Base-by-base conservation (phyloP, 805 yeast genomes). In the Myxozyma monticola region DNA sequence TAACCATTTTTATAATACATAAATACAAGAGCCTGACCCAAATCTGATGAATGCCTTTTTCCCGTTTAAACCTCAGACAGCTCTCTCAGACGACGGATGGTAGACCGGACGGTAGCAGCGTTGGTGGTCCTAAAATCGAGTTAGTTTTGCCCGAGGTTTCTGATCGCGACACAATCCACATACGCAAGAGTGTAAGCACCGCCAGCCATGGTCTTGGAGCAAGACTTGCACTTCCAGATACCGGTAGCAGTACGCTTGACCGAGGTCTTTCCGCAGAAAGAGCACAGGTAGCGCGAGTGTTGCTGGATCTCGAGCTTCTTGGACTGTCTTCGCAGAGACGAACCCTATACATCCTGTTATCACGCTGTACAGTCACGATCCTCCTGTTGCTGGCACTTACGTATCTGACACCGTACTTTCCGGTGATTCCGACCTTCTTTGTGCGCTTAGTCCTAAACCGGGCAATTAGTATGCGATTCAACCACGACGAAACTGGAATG, bases 351-450 rank as follows among this genome's bases (percentile, higher is more conserved):
- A 29, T 14, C 30, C 6, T 33, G 34, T 37, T 17, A 37, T 29
- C 37, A 22, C 24, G 15, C 8, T n/a, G 8, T 8, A 33, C 14
- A 10, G 9, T 9, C 9, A 10, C 14, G 31, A 9, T 28, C 14
- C 31, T 10, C 9, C 12, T 28, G 20, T 33, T 10, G 17, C 14
- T 34, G 22, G 10, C 7, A 51, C 56, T 41, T 44, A 51, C 56
- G 83, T 93, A 93, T 84, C 99, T 90, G 81, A 93, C 97, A 88
- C 99, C 99, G 85, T 88, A 93, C 83, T 95, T 95, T 85, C 99
- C 99, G 77, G 99, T 93, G 84, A 93, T 93, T 79, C 99, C 99
- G 76, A 93, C 99, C 88, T 93, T 93, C 95, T 93, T 93, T 70
- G 99, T 93, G 87, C 99, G 91, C 81, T 95, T 93, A 79, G 99